Conservation (phyloP, 768 basidiomycete species). For the Imleria badia region DNA sequence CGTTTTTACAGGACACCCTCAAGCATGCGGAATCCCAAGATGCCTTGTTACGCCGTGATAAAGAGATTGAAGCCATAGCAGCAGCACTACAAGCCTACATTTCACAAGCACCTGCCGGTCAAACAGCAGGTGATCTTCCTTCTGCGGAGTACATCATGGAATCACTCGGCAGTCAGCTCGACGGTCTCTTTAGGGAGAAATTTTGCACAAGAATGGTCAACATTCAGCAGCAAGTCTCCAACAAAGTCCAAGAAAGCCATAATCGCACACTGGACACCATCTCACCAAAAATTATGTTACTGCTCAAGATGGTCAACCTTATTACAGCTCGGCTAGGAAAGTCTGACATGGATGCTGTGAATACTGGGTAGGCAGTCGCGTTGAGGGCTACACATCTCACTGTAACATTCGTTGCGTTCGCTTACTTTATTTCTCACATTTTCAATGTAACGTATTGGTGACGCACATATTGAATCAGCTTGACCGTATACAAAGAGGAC, state of each 20-base stretch:
- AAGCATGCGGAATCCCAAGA: conserved; percentile 13
- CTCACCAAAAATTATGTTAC: conserved; percentile 27
- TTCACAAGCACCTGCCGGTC: conserved; percentile 23
- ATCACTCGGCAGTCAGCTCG: conserved; percentile 24
- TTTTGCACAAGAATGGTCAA: conserved; percentile 18
- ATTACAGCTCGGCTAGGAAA: conserved; percentile 26
- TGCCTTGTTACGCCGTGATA: conserved; percentile 18
- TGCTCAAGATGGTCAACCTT: conserved; percentile 32
- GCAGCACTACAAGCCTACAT: conserved; percentile 33
- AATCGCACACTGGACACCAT: conserved; percentile 22
- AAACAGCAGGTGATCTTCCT: conserved; percentile 17
- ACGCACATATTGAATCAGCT: background rate
- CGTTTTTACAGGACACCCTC: conserved; percentile 12
- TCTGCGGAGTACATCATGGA: conserved; percentile 32
- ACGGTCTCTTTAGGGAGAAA: conserved; percentile 26
- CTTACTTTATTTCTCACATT: background rate
- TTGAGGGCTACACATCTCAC: background rate
- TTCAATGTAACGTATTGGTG: background rate
- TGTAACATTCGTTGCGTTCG: background rate
- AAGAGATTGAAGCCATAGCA: conserved; percentile 30
- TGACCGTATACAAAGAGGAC: conserved; percentile 4
- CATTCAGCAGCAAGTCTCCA: conserved; percentile 26
- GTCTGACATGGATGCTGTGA: conserved; percentile 13
- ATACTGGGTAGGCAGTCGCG: conserved; percentile 1
- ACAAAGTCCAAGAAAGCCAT: conserved; percentile 22